Evolutionary conservation across 2,329 filamentous ascomycete genomes (phyloP), one percentile per base, ranked within the genome.

Genomic region (Nannizziopsis arthrosporioides): DNA sequence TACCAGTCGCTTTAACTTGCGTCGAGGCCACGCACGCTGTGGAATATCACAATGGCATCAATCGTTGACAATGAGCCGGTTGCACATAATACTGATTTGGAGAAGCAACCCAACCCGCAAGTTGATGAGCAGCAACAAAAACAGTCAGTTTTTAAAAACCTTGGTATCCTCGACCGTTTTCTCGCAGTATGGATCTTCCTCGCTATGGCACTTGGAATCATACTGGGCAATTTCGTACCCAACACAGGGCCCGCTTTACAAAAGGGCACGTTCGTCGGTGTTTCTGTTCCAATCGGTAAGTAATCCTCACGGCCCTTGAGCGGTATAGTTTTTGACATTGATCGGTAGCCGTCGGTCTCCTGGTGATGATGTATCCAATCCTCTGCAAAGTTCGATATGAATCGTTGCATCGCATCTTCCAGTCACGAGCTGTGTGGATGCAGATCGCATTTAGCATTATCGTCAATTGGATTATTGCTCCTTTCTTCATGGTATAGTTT

Each of bases 281-380:
- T 85, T 0, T 82, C 78, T 1, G 66, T 82, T 18, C 81, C 81
- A 0, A 84, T 84, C 38, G 78, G 78, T 78, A 62, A 44, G 69
- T 63, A 17, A 17, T 2, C 12, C 56, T 54, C 11, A 6, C 39
- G n/a, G 14, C 14, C n/a, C n/a, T 43, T 27, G 6, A 39, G 15
- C 15, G 14, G 9, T 10, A 17, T 18, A 17, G 15, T 5, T 36
- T 19, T 11, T 44, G 42, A 36, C 3, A 38, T 36, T 19, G 50
- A 22, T 42, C 17, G 31, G 5, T 38, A 85, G 85, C 86, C 0
- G 69, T 93, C 42, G 86, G 87, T 0, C 68, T 94, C 0, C 73
- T 94, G 1, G 80, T 93, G 37, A 94, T 94, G 86, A 94, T 94
- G 85, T 94, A 92, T 59, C 88, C 87, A 0, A 93, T 94, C 51